phyloP scores from a whole-genome alignment of 139 green algal genomes.

The Marvania coccoides region DNA sequence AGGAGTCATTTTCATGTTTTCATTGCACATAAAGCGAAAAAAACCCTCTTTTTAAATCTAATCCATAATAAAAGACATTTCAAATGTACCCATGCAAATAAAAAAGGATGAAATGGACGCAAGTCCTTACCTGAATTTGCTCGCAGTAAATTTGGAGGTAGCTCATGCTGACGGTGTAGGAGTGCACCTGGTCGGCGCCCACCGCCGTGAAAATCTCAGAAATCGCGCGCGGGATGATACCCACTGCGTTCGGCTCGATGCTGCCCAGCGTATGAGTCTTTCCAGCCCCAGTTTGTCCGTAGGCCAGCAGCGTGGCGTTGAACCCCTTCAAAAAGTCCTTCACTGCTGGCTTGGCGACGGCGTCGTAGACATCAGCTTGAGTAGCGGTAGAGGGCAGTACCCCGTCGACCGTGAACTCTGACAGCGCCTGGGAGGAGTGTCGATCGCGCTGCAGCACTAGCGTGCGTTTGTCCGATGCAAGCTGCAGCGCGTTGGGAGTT shows the following conservation, averaged over 20 bases:
- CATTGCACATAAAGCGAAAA: too few species aligned
- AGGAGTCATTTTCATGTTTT: background rate
- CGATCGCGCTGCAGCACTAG: background rate
- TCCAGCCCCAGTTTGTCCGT: slow-evolving; percentile 67
- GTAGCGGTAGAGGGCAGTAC: slow-evolving; percentile 41
- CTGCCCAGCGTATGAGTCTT: slow-evolving; percentile 78
- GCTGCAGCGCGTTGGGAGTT: background rate
- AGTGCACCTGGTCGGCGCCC: slow-evolving; percentile 34
- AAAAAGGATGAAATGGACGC: too few species aligned
- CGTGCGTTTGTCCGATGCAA: background rate
- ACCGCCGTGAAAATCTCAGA: slow-evolving; percentile 59
- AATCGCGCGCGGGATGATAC: slow-evolving; percentile 70
- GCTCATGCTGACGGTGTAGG: slow-evolving; percentile 65
- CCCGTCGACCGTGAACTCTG: slow-evolving; percentile 49
- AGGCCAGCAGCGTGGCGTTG: slow-evolving; percentile 80
- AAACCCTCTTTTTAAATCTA: too few species aligned
- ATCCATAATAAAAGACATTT: too few species aligned
- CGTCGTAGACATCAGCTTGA: slow-evolving; percentile 66
- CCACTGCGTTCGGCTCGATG: slow-evolving; percentile 52
- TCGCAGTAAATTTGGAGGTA: slow-evolving; percentile 90
- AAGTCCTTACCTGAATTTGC: slow-evolving; percentile 49
- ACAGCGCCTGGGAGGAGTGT: too few species aligned
- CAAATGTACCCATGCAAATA: too few species aligned
- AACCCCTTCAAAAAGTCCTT: slow-evolving; percentile 71
- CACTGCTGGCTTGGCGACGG: slow-evolving; percentile 48